A percentile compares a stretch with the other conserved stretches of the same genome.
Conservation (phyloP, 2,329 filamentous ascomycete species). For the Xylariaceae sp. region DNA sequence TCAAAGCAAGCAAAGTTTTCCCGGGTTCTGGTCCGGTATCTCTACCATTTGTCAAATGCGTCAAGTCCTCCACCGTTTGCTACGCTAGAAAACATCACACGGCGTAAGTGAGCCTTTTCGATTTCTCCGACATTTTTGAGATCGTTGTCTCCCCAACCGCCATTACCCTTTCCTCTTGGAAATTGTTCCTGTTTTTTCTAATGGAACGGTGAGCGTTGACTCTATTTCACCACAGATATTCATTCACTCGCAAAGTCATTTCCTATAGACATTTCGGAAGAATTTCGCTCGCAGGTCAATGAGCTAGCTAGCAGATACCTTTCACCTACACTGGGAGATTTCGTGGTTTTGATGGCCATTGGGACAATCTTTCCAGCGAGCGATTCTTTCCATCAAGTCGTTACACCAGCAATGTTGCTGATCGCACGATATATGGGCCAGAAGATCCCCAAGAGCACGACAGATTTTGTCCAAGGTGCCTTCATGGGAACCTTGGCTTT, state of each 20-base stretch:
- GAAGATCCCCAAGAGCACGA: slow-evolving; percentile 60
- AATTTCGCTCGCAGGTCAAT: slow-evolving; percentile 70
- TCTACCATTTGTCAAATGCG: slow-evolving; percentile 47
- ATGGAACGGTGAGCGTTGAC: slow-evolving; percentile 4
- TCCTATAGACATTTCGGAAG: slow-evolving; percentile 69
- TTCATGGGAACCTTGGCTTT: slow-evolving; percentile 76
- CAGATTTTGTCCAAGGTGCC: slow-evolving; percentile 67
- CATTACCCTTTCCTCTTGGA: neutral
- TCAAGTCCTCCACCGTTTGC: slow-evolving; percentile 51
- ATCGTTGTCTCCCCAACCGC: slow-evolving; percentile 39
- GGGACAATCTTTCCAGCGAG: slow-evolving; percentile 87
- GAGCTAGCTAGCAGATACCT: slow-evolving; percentile 51
- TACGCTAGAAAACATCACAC: slow-evolving; percentile 72
- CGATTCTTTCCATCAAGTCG: slow-evolving; percentile 94
- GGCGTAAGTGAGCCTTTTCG: slow-evolving; percentile 49
- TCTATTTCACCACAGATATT: slow-evolving; percentile 9
- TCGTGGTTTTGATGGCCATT: slow-evolving; percentile 79
- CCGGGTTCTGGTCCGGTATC: slow-evolving; percentile 59
- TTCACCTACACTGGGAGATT: slow-evolving; percentile 61
- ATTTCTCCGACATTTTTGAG: neutral
- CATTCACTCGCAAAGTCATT: slow-evolving; percentile 90
- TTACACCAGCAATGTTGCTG: slow-evolving; percentile 83
- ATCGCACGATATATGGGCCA: slow-evolving; percentile 81
- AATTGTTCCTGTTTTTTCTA: neutral
- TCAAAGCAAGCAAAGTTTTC: slow-evolving; percentile 69